Evolutionary conservation across 108 stramenopile genomes (phyloP), one percentile per base, ranked within the genome.

Genomic region (Aurantiochytrium sp.): DNA sequence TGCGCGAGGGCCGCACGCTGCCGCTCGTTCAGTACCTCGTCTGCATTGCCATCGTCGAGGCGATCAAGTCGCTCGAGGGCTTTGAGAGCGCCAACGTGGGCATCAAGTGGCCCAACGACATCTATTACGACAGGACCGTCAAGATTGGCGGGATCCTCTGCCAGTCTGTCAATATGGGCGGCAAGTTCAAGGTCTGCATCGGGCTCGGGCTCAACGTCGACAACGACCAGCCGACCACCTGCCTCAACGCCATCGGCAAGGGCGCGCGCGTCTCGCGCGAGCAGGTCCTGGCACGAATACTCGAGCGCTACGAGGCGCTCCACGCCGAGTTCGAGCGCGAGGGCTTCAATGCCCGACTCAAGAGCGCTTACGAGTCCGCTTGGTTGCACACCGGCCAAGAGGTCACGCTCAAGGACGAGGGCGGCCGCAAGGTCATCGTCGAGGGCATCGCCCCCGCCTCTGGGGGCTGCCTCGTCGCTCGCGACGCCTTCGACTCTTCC

Each of bases 121-220:
- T 81, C 73, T 81, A 81, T 24, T 22, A n/a, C 17, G 73, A 48
- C 27, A 65, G 24, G 59, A 12, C 73, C 27, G 24, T 12, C 1
- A 81, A 81, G 73, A 81, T 81, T 30, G 73, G 73, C 12, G 73
- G 73, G 12, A 81, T 81, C 39, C 45, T 81, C 24, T 81, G 73
- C 30, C 73, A 81, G 73, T 81, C 73, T 12, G 73, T 81, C 19
- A 81, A 12, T 12, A 41, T 41, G 21, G 73, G 73, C 10, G 24
- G 45, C 36, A 48, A 37, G 0, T 81, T 41, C 45, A 41, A 48
- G 42, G 73, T 81, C 39, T 41, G 39, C 27, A 81, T 81, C 24
- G 73, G 73, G 8, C n/a, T 81, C 12, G 73, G 73, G 10, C 73
- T 81, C 1, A 81, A 81, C 24, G 73, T 81, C 19, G 45, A 81